These are phyloP conservation scores for Hamigera avellanea DNA, from an alignment of 495 filamentous ascomycete genomes.

Conservation along the genomic window DNA sequence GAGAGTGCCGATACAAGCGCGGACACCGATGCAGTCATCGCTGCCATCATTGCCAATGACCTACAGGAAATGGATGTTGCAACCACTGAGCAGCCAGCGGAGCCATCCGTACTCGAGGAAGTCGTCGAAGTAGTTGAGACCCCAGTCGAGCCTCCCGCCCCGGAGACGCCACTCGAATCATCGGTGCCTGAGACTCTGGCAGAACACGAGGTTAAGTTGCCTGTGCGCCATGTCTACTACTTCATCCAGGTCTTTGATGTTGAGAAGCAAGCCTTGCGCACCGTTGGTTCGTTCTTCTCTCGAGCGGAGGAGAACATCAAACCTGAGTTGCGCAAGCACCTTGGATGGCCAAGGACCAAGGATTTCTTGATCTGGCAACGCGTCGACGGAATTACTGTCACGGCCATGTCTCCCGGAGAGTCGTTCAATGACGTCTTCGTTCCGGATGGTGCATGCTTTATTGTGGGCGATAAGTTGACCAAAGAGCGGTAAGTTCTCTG, in stretches of 20 bases:
- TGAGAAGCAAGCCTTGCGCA: conserved; percentile 32
- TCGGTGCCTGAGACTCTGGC: not conserved
- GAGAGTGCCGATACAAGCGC: conserved; percentile 1
- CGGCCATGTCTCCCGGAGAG: conserved; percentile 26
- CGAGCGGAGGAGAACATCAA: conserved; percentile 34
- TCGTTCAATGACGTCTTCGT: conserved; percentile 27
- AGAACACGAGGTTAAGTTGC: conserved; percentile 9
- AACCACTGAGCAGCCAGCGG: not conserved
- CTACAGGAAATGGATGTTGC: conserved; percentile 8
- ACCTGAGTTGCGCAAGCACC: conserved; percentile 26
- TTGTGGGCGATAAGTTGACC: conserved; percentile 30
- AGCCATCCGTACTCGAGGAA: not conserved
- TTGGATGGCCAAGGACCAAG: conserved; percentile 24
- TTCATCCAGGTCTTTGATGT: conserved; percentile 41
- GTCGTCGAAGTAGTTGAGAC: not conserved
- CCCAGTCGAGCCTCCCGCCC: conserved; percentile 3
- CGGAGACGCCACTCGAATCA: not conserved
- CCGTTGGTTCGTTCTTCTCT: conserved; percentile 42
- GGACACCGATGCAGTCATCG: conserved; percentile 14
- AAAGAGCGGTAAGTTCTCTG: conserved; percentile 23
- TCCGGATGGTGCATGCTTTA: conserved; percentile 32
- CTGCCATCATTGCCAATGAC: conserved; percentile 15
- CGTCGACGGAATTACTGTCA: conserved; percentile 26
- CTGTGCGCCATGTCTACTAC: conserved; percentile 33
- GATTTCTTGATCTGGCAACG: conserved; percentile 38